phyloP scores from a whole-genome alignment of 176 grass and related monocot species.

The Oryza coarctata region DNA sequence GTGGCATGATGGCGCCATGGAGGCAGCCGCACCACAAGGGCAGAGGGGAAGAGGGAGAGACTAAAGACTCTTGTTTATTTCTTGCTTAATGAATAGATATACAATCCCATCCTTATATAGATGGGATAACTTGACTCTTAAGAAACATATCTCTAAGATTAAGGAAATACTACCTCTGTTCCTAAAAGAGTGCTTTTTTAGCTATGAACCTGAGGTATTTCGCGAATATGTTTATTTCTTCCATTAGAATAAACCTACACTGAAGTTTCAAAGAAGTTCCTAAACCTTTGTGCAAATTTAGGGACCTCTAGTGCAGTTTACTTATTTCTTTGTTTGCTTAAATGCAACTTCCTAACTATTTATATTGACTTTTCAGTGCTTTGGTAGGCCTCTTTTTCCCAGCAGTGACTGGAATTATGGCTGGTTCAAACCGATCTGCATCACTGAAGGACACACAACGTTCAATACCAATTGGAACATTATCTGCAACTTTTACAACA shows the following conservation, averaged over 20 bases:
- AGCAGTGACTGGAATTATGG: constrained; percentile 99
- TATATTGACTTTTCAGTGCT: constrained; percentile 63
- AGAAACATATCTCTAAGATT: background rate
- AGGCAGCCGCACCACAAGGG: background rate
- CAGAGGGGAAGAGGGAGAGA: background rate
- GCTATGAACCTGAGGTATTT: background rate
- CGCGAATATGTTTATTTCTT: background rate
- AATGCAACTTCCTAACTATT: constrained; percentile 23
- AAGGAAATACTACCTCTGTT: background rate
- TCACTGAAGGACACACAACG: constrained; percentile 96
- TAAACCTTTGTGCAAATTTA: constrained; percentile 9
- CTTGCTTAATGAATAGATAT: background rate
- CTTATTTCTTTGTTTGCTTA: constrained; percentile 2
- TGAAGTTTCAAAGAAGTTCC: background rate
- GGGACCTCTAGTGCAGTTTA: background rate
- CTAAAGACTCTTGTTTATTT: background rate
- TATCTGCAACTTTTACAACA: constrained; percentile 81
- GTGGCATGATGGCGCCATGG: background rate
- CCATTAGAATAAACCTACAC: background rate
- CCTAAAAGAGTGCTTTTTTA: no score
- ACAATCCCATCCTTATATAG: background rate
- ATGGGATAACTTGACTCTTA: background rate
- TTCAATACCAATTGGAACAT: constrained; percentile 94
- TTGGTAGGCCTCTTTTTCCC: constrained; percentile 98
- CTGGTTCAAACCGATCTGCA: constrained; percentile 93